phyloP scores from a whole-genome alignment of 345 rosid genomes.

The Populus simonii region DNA sequence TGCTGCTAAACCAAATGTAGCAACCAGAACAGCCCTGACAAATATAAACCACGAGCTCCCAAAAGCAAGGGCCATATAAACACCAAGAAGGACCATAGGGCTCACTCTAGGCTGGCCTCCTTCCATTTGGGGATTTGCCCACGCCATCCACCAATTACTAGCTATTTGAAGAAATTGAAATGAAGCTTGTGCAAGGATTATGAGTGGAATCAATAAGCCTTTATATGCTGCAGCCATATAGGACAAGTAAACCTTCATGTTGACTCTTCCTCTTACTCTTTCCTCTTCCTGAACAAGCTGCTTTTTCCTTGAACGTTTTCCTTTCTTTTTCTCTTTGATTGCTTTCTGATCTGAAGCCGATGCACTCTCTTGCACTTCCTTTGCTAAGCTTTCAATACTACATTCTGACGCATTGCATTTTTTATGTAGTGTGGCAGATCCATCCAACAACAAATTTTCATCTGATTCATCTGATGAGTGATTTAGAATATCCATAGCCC shows the following conservation, averaged over 20 bases:
- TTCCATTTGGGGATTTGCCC: constrained; percentile 99
- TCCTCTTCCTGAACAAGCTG: constrained; percentile 99
- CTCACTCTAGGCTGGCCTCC: constrained; percentile 81
- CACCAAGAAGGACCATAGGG: constrained; percentile 78
- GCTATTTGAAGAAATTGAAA: constrained; percentile 98
- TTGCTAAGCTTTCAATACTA: constrained; percentile 64
- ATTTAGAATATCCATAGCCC: constrained; percentile 86
- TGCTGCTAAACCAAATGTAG: constrained; percentile 96
- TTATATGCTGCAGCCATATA: constrained; percentile 98
- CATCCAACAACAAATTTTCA: constrained; percentile 47
- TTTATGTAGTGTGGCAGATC: constrained; percentile 36
- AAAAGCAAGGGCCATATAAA: constrained; percentile 95
- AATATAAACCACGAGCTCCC: constrained; percentile 96
- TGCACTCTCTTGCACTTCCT: constrained; percentile 83
- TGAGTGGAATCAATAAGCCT: constrained; percentile 85
- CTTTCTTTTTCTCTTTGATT: constrained; percentile 83
- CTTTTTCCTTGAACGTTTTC: constrained; percentile 78
- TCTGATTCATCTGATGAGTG: constrained; percentile 91
- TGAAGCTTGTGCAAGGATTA: constrained; percentile 76
- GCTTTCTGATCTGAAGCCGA: constrained; percentile 74
- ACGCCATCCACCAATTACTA: constrained; percentile 99
- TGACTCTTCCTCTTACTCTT: constrained; percentile 91
- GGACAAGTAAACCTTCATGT: constrained; percentile 94
- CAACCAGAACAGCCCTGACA: constrained; percentile 94
- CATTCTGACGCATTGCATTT: constrained; percentile 54